These are phyloP conservation scores for Xylariales sp. DNA, from an alignment of 2,329 filamentous ascomycete genomes.

Conservation along the genomic window DNA sequence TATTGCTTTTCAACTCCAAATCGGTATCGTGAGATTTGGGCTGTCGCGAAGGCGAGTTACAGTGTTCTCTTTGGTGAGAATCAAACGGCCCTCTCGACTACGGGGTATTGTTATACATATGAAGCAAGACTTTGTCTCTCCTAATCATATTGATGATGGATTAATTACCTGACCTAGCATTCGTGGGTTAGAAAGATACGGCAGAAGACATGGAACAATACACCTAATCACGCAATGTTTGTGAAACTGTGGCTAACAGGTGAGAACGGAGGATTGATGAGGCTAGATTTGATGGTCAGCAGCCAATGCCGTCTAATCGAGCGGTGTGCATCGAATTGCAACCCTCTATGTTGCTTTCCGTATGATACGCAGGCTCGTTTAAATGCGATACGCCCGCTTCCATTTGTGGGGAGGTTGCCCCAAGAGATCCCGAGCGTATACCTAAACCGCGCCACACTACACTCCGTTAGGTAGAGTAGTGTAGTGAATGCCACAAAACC, in stretches of 20 bases:
- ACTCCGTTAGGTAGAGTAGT: background rate
- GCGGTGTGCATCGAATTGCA: constrained; percentile 34
- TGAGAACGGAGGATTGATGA: constrained; percentile 16
- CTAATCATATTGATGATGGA: background rate
- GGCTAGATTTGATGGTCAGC: constrained; percentile 31
- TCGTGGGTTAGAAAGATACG: background rate
- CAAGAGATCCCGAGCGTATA: constrained; percentile 10
- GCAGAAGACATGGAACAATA: background rate
- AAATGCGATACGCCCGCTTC: constrained; percentile 24
- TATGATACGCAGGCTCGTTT: constrained; percentile 30
- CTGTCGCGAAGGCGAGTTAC: constrained; percentile 1
- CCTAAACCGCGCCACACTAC: too few relatives aligned
- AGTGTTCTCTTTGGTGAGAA: background rate
- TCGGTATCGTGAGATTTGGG: constrained; percentile 30
- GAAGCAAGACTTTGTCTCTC: background rate
- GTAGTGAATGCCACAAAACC: background rate
- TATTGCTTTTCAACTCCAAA: constrained; percentile 35
- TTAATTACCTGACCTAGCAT: background rate
- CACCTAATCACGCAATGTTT: constrained; percentile 7
- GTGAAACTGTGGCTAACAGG: constrained; percentile 15
- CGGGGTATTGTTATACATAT: background rate
- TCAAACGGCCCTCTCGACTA: background rate
- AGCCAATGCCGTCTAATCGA: constrained; percentile 32
- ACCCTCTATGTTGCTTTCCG: constrained; percentile 32
- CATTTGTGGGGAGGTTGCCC: constrained; percentile 14